Evolutionary conservation across 129 eudicot species (phyloP), one percentile per base, ranked within the genome.

Genomic region (Artemisia argyi): DNA sequence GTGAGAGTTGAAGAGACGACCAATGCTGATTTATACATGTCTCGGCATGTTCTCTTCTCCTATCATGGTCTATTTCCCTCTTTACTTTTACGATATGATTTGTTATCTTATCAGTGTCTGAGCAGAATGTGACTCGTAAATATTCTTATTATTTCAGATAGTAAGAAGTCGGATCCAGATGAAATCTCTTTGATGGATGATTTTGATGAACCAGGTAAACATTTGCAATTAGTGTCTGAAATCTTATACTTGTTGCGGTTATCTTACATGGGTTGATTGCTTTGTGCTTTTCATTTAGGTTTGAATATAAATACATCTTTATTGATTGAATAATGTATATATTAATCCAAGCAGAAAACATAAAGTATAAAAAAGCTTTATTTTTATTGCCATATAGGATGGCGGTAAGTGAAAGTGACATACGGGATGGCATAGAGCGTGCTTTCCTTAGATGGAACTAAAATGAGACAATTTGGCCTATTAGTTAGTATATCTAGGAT

Each of bases 31-130:
- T 73, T 82, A 35, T 88, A 78, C 68, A 90, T 90, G 92, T 83
- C 95, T 51, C 69, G 75, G 17, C 98, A 94, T 75, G 76, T 67
- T 58, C 97, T 94, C 79, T 94, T 94, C 77, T 90, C 96, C 17
- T 85, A 83, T 73, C 44, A 63, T 52, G 97, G 98, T 94, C 82
- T 15, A 13, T 32, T 59, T 74, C 24, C 54, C 66, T 61, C 61
- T 61, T 61, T 28, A 28, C 58, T 1, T 76, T 70, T n/a, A 11
- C 24, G 15, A 52, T 15, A 59, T 73, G 71, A 26, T 68, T 68
- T 26, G 11, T 24, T 18, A 26, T 63, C 16, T 26, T 17, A 28
- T 16, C 14, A 8, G 24, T 71, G 42, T 66, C 5, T 39, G 44
- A 35, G 42, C 42, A 32, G 7, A 32, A 39, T 2, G 8, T 39